Evolutionary conservation across 2,329 filamentous ascomycete genomes (phyloP).

Genomic region (Neopestalotiopsis rosae): DNA sequence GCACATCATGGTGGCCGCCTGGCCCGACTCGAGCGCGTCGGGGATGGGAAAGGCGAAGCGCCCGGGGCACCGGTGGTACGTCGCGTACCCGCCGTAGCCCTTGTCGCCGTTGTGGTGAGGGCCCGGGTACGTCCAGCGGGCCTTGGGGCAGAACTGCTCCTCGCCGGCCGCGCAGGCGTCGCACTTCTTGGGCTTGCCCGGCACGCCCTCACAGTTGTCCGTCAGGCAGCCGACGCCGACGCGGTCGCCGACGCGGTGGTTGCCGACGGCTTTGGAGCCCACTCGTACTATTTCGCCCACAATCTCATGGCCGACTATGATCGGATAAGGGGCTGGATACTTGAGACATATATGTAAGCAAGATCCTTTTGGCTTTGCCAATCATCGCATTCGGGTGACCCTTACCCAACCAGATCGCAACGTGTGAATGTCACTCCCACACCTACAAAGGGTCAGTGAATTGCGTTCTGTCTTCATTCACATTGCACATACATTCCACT

Average conservation of each 20-base stretch:
- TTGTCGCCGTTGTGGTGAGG: conserved; percentile 53
- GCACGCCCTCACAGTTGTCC: conserved; percentile 42
- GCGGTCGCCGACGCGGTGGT: conserved; percentile 55
- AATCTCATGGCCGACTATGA: conserved; percentile 55
- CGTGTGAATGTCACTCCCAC: conserved; percentile 49
- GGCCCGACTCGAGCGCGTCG: conserved; percentile 35
- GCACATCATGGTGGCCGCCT: conserved; percentile 67
- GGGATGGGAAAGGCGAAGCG: conserved; percentile 51
- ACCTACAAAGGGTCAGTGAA: conserved; percentile 26
- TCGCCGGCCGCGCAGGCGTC: conserved; percentile 23
- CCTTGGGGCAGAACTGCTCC: conserved; percentile 30
- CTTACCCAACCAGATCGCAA: conserved; percentile 40
- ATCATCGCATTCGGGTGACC: not conserved
- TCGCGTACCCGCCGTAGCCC: conserved; percentile 56
- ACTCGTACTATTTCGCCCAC: conserved; percentile 49
- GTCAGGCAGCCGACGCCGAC: conserved; percentile 57
- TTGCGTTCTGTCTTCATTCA: not conserved
- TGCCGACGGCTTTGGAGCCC: conserved; percentile 37
- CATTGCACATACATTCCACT: conserved; percentile 43
- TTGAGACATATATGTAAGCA: not conserved
- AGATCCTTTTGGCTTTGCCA: not conserved
- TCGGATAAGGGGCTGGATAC: conserved; percentile 29
- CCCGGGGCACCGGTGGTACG: conserved; percentile 26
- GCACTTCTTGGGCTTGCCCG: conserved; percentile 27
- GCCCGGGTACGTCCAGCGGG: conserved; percentile 48